Base-by-base conservation (phyloP, 371 early-diverging fungal species). In the Actinomortierella wolfii region DNA sequence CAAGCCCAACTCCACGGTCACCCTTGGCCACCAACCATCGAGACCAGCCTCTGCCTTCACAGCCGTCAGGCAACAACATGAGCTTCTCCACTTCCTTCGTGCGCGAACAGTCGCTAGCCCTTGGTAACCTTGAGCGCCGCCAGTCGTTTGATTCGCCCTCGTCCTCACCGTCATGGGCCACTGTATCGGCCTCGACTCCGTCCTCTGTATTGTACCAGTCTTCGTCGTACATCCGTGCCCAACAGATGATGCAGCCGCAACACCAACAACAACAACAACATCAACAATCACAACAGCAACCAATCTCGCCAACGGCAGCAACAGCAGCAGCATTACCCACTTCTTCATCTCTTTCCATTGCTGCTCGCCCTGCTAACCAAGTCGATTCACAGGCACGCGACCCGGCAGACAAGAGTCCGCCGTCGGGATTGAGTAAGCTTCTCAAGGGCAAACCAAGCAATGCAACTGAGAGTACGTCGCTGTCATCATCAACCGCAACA, bases 101-200 rank as follows among this genome's bases (percentile, higher is more conserved):
- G 45, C 79, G 86, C 45, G 84, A 85, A 14, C 83, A 86, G 45
- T 82, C 86, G 0, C 61, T 86, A 17, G 85, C 84, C 5, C 60
- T 85, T 39, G 84, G 76, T 2, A 57, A 76, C 43, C 52, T 76
- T 26, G 78, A 76, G 34, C 47, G 54, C 24, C 50, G 52, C 17
- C 68, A 63, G 34, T 68, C 68, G 3, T 54, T 68, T 40, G 64
- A 58, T 25, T 59, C 69, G 24, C 28, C 74, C 18, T 58, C 64
- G n/a, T 18, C 56, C 21, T 34, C 56, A 3, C 39, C 55, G 17
- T 59, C 69, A 3, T 68, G 63, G 68, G 51, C 68, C 29, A n/a
- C 54, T 8, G 23, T 24, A n/a, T 13, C 48, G 20, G 26, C 44
- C 25, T 44, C 47, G 29, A 41, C 24, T 17, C 41, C 46, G 11